Conservation (phyloP, 1,284 basidiomycete species). For the Marasmius tenuissimus region DNA sequence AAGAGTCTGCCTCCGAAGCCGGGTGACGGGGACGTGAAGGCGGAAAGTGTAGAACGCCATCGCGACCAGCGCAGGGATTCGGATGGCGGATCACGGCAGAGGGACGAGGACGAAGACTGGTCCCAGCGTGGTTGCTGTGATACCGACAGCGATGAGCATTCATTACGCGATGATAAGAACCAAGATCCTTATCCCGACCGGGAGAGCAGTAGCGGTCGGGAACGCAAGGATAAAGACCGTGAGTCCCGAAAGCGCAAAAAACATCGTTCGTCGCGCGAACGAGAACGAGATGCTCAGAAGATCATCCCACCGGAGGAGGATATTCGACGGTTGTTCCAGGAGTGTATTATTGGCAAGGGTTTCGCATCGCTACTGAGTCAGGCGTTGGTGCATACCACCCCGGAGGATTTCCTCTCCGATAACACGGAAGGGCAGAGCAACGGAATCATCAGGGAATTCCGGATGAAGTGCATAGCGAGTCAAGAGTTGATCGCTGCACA, state of each 20-base stretch:
- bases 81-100: slow-evolving; percentile 1
- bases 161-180: background rate
- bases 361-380: slow-evolving; percentile 70
- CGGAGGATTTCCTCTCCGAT: slow-evolving; percentile 49
- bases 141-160: slow-evolving; percentile 3
- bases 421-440: slow-evolving; percentile 31
- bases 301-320: slow-evolving; percentile 77
- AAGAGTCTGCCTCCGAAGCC: no score
- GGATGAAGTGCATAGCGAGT: slow-evolving; percentile 65
- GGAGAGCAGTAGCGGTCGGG: no score
- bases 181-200: no score
- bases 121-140: no score
- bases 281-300: slow-evolving; percentile 11
- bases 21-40: background rate
- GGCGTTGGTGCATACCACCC: slow-evolving; percentile 61
- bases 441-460: slow-evolving; percentile 74
- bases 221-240: background rate
- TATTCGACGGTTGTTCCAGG: slow-evolving; percentile 73
- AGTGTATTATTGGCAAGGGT: slow-evolving; percentile 73
- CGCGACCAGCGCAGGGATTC: slow-evolving; percentile 1
- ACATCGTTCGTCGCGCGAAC: slow-evolving; percentile 28
- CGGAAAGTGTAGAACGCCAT: slow-evolving; percentile 1
- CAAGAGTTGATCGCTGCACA: slow-evolving; percentile 75
- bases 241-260: slow-evolving; percentile 18
- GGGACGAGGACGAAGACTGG: no score